Evolutionary conservation across 257 asterid genomes (phyloP).

Genomic region (Lantana camara): DNA sequence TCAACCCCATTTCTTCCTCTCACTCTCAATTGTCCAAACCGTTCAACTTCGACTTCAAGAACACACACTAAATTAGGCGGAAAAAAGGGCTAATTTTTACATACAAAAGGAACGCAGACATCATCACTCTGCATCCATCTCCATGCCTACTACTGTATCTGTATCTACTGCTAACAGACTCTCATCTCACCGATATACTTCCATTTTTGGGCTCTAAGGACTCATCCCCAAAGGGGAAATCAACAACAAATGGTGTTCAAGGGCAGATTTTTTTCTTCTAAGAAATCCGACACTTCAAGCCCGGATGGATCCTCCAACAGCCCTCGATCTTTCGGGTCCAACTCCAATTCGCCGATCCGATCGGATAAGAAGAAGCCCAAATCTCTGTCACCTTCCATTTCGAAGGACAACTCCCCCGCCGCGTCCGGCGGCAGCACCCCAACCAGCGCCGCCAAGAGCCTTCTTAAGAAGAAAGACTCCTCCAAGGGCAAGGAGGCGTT

Average conservation of each 20-base stretch:
- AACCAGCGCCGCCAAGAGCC: slow-evolving; percentile 37
- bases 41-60: slow-evolving; percentile 12
- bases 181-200: slow-evolving; percentile 5
- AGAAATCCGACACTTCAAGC: slow-evolving; percentile 82
- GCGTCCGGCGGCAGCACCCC: slow-evolving; percentile 48
- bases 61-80: slow-evolving; percentile 25
- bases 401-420: slow-evolving; percentile 60
- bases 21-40: slow-evolving; percentile 20
- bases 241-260: slow-evolving; percentile 74
- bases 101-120: not conserved
- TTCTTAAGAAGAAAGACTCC: slow-evolving; percentile 50
- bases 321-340: slow-evolving; percentile 84
- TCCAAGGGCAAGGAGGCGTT: slow-evolving; percentile 48
- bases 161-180: slow-evolving; percentile 5
- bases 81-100: not conserved
- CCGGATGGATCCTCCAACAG: slow-evolving; percentile 93
- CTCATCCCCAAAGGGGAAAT: slow-evolving; percentile 5
- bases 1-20: slow-evolving; percentile 16
- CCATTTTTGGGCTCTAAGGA: slow-evolving; percentile 6
- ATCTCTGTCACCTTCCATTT: slow-evolving; percentile 50
- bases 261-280: slow-evolving; percentile 87
- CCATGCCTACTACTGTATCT: slow-evolving; percentile 30
- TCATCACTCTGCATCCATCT: slow-evolving; percentile 25
- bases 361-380: slow-evolving; percentile 83
- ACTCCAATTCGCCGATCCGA: slow-evolving; percentile 86